Evolutionary conservation across 371 early-diverging fungal species (phyloP), one percentile per base, ranked within the genome.

Genomic region (Rhizomucor pusillus): DNA sequence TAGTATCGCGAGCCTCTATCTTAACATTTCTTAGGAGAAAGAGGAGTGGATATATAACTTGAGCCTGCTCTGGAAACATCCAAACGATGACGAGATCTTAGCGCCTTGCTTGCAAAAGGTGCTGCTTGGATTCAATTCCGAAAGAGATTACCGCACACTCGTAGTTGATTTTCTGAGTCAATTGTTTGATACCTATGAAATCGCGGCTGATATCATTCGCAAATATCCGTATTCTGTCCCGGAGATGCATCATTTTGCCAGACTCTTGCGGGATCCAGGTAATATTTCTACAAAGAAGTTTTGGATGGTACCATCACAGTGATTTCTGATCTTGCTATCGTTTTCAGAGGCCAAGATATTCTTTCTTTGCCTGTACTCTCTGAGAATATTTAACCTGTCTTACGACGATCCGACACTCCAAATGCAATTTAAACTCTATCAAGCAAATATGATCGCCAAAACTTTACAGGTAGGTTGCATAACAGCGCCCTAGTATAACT

Each of bases 11-110:
- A 52, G 14, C 39, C 23, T 36, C 23, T 2, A 14, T 41, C 7
- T 43, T 14, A 22, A 2, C 22, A 14, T 41, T 23, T 18, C 18
- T 5, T 56, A 56, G 57, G 37, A 56, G 14, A 40, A 61, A 41
- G 52, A 60, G 3, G 46, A 57, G 14, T 69, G 69, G 66, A 57
- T 43, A 36, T 60, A 59, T 18, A 59, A 57, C 36, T 24, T 66
- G 12, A 23, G 59, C n/a, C 41, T 57, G 5, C 40, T 66, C 18
- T 67, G 57, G 52, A 57, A 59, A 13, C 65, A 67, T 40, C 71
- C 71, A 0, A 44, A 47, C 11, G 57, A 63, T 25, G 51, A 54
- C 25, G 46, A 34, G 12, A 39, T 62, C 5, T 35, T 66, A 12
- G 35, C 29, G 5, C 16, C 46, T 3, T 49, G 57, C n/a, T 51